Evolutionary conservation across 2,329 filamentous ascomycete genomes (phyloP), one percentile per base, ranked within the genome.

Genomic region (Neonectria ditissima): DNA sequence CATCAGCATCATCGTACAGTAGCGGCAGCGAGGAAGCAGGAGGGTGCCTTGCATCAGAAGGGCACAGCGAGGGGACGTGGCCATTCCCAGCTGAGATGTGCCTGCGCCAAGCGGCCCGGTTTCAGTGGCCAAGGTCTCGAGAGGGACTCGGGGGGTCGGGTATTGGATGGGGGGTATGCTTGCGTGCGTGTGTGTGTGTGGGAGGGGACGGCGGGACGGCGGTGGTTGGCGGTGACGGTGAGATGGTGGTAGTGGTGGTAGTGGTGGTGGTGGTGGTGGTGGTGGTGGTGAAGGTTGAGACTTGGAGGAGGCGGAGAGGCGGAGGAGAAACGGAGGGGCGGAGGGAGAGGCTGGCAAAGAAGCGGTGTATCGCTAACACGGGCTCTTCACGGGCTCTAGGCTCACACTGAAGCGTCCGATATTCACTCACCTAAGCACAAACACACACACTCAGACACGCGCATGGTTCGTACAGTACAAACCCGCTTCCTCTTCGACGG

Each of bases 41-140:
- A 59, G 39, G 60, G 65, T 71, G 62, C 69, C 69, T 72, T 70
- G 65, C 69, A 72, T 68, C 34, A 70, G 62, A 57, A 53, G 55
- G 51, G 43, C 52, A 43, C 39, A 47, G 67, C 55, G 52, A 48
- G 41, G 48, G 30, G 43, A 62, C 56, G 62, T 41, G 67, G 50
- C 55, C 62, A 53, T 66, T 62, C 57, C 58, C 62, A 68, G 60
- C 55, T 53, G 58, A 67, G 65, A 52, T 62, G 62, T 65, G 59
- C 55, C 54, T 48, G 63, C 62, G 59, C 62, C 44, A 67, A 59
- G 52, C 43, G 43, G 50, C 20, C 50, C 37, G 41, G 59, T 62
- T 65, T 63, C 62, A 68, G 67, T 39, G 54, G 53, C 54, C 63
- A 28, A 34, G 50, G 34, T 52, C 32, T 26, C 34, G 50, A 39